Evolutionary conservation across 2,329 filamentous ascomycete species (phyloP).

Genomic region (Colletotrichum abscissum): DNA sequence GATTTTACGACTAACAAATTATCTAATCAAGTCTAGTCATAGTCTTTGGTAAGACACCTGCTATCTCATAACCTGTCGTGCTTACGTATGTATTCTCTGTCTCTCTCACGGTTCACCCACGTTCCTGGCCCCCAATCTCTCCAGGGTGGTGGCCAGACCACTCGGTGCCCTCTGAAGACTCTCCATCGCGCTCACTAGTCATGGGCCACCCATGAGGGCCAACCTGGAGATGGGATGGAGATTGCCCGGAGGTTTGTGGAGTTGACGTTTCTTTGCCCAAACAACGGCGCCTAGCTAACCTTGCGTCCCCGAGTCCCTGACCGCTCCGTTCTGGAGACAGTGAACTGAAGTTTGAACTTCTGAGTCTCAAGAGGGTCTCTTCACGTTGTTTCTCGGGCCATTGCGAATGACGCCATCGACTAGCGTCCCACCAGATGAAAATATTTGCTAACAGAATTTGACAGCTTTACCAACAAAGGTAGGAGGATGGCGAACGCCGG

Average conservation of each 20-base stretch:
- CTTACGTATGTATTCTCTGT: slow-evolving; percentile 2
- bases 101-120: not conserved
- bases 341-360: not conserved
- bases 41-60: not conserved
- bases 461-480: not conserved
- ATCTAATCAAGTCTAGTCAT: slow-evolving; percentile 12
- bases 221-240: slow-evolving; percentile 18
- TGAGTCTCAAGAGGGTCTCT: not conserved
- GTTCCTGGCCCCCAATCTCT: not conserved
- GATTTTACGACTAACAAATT: not conserved
- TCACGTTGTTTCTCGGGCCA: not conserved
- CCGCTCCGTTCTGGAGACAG: not conserved
- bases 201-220: slow-evolving; percentile 12
- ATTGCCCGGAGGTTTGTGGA: slow-evolving; percentile 25
- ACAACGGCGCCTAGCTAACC: not conserved
- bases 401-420: slow-evolving; percentile 8
- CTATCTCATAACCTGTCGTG: not conserved
- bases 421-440: not conserved
- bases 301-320: not conserved
- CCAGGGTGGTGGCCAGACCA: not conserved
- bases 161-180: not conserved
- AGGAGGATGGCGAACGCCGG: not conserved
- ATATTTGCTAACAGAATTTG: not conserved
- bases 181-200: slow-evolving; percentile 8
- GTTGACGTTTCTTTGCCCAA: not conserved